Percentiles rank a stretch among this genome's conserved stretches.
Evolutionary conservation across 176 grass and related monocot genomes (phyloP).

Genomic region (Triticum timopheevii): DNA sequence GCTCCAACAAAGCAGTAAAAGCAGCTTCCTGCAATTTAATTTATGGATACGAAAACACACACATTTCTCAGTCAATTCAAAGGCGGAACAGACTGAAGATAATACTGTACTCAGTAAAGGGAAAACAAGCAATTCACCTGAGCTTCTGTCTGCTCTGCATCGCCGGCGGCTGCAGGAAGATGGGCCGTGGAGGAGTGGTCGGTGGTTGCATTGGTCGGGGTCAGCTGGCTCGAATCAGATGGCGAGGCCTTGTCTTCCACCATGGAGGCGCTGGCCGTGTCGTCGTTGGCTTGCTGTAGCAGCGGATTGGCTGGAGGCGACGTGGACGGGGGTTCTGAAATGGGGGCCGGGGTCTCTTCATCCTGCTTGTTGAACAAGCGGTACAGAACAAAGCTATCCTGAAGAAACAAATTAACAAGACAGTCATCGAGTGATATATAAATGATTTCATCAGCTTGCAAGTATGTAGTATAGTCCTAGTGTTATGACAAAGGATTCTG

Average conservation of each 20-base stretch:
- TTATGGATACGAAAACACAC: neutral
- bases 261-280: neutral
- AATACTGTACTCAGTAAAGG: neutral
- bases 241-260: constrained; percentile 6
- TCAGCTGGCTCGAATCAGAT: neutral
- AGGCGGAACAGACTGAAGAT: neutral
- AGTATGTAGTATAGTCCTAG: neutral
- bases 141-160: neutral
- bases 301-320: constrained; percentile 10
- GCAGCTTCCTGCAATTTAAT: neutral
- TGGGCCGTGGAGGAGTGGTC: neutral
- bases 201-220: neutral
- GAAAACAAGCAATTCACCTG: constrained; percentile 6
- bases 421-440: neutral
- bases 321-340: constrained; percentile 19
- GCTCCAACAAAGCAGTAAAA: neutral
- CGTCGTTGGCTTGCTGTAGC: neutral
- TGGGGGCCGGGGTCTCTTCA: constrained; percentile 27
- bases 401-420: neutral
- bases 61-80: neutral
- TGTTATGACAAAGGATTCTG: neutral
- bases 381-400: constrained; percentile 69
- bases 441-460: neutral
- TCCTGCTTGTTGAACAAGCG: constrained; percentile 67
- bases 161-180: neutral